A percentile compares a stretch with the other conserved stretches of the same genome.
phyloP scores from a whole-genome alignment of 2,329 filamentous ascomycete genomes.

The Stylonectria norvegica region DNA sequence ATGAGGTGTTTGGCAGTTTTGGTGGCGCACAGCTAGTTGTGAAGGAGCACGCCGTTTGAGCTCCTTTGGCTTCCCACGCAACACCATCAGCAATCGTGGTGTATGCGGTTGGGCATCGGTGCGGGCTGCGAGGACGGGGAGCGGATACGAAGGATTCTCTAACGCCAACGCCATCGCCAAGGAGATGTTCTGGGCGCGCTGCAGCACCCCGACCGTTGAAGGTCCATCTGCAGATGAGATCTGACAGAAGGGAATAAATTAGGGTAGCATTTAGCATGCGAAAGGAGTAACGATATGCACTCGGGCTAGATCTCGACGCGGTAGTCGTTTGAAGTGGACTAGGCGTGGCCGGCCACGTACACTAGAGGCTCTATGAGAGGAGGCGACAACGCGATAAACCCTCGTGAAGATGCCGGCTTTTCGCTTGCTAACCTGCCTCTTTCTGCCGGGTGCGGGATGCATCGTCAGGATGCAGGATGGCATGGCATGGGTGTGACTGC shows the following conservation, averaged over 20 bases:
- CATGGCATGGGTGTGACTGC: no score
- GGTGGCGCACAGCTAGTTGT: no score
- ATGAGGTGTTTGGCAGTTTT: background rate
- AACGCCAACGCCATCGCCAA: conserved; percentile 5
- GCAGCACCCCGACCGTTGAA: conserved; percentile 23
- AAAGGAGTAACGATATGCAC: conserved; percentile 21
- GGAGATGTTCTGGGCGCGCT: conserved; percentile 18
- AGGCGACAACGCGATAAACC: no score
- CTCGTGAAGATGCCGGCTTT: no score
- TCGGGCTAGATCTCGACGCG: conserved; percentile 15
- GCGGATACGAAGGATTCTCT: conserved; percentile 8
- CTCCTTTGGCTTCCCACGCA: no score
- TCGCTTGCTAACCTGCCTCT: no score
- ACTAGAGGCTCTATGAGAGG: no score
- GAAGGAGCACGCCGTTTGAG: no score
- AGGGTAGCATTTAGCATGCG: conserved; percentile 9
- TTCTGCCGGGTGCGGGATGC: no score
- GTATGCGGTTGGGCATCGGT: background rate
- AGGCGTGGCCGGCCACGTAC: no score
- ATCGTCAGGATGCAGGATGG: no score
- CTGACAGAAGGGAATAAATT: conserved; percentile 10
- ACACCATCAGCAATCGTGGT: background rate
- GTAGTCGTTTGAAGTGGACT: background rate
- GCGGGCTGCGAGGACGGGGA: conserved; percentile 3
- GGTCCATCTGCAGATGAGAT: conserved; percentile 24